These are phyloP conservation scores for Dactylellina sp. DNA, from an alignment of 2,329 filamentous ascomycete genomes.

Conservation along the genomic window DNA sequence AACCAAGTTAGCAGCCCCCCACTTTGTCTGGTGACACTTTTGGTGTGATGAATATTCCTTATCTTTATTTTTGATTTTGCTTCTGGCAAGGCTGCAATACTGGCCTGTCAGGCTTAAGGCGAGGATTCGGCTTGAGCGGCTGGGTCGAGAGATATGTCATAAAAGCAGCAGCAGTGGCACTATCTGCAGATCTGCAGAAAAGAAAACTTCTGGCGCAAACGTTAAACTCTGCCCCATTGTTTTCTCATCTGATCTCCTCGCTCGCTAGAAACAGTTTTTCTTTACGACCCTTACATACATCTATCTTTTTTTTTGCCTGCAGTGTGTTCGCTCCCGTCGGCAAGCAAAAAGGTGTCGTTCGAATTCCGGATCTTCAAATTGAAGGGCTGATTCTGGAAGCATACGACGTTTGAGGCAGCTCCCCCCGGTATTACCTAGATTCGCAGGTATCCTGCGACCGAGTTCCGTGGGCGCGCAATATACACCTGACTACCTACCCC, in stretches of 20 bases:
- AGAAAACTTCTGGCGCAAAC: not conserved
- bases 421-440: slow-evolving; percentile 14
- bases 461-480: slow-evolving; percentile 19
- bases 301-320: not conserved
- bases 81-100: slow-evolving; percentile 48
- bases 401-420: slow-evolving; percentile 44
- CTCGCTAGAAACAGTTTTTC: slow-evolving; percentile 10
- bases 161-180: slow-evolving; percentile 16
- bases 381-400: slow-evolving; percentile 45
- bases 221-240: not conserved
- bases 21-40: slow-evolving; percentile 1
- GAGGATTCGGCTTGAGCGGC: slow-evolving; percentile 19
- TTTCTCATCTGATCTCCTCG: slow-evolving; percentile 19
- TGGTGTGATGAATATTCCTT: slow-evolving; percentile 20
- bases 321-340: slow-evolving; percentile 1
- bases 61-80: slow-evolving; percentile 19
- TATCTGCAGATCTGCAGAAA: not conserved
- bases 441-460: slow-evolving; percentile 10
- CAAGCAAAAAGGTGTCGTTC: slow-evolving; percentile 17
- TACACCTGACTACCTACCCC: slow-evolving; percentile 41
- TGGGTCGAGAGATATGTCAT: slow-evolving; percentile 10
- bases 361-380: slow-evolving; percentile 32
- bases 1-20: slow-evolving; percentile 10
- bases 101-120: slow-evolving; percentile 6
- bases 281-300: not conserved